phyloP scores from a whole-genome alignment of 192 early-diverging fungal species.

The Gigaspora rosea region DNA sequence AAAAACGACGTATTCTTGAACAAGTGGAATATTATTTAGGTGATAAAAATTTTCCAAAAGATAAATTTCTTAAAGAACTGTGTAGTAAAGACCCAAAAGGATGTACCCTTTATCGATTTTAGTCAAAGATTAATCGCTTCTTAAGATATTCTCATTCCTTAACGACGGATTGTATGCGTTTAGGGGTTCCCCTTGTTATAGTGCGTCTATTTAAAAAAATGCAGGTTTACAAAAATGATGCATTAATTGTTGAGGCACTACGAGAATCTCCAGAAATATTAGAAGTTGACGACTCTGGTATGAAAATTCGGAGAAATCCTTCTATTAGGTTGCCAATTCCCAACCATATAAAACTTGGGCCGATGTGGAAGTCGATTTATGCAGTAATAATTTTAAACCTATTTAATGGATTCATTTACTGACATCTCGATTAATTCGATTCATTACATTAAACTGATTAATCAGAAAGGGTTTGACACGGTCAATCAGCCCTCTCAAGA shows the following conservation, averaged over 20 bases:
- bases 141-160: not conserved
- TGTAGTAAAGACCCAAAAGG: constrained; percentile 44
- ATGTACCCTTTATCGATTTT: constrained; percentile 44
- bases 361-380: constrained; percentile 49
- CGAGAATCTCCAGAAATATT: constrained; percentile 53
- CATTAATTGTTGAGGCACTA: constrained; percentile 54
- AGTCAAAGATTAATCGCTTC: not conserved
- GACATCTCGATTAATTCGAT: constrained; percentile 3
- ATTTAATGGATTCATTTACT: too few relatives aligned
- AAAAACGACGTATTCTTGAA: constrained; percentile 54
- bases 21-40: constrained; percentile 69
- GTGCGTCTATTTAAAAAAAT: constrained; percentile 63
- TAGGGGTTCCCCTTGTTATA: constrained; percentile 51
- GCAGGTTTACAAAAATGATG: constrained; percentile 47
- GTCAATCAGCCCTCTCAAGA: constrained; percentile 39
- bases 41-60: constrained; percentile 58
- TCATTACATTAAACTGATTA: constrained; percentile 15
- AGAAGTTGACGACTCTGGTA: constrained; percentile 53
- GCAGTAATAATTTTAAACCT: constrained; percentile 41
- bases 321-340: constrained; percentile 13
- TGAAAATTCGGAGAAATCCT: constrained; percentile 49
- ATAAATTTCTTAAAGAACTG: constrained; percentile 55
- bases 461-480: constrained; percentile 47
- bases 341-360: not conserved
- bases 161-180: too few relatives aligned